These are phyloP conservation scores for Crithidia brevicula DNA, from an alignment of 208 protist species.

Conservation along the genomic window DNA sequence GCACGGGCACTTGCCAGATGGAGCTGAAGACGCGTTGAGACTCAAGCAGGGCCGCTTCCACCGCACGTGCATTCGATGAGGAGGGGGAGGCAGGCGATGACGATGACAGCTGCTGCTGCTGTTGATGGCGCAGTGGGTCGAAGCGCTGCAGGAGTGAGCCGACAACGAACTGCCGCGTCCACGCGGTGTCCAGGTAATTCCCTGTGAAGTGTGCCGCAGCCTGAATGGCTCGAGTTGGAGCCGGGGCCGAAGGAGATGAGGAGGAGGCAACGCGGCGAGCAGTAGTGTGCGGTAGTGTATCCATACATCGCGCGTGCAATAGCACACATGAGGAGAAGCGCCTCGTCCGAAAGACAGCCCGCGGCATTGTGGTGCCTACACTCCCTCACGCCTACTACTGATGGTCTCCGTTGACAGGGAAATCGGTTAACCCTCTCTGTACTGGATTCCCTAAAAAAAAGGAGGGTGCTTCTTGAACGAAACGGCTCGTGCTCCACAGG, in stretches of 20 bases:
- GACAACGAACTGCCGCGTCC: slow-evolving; percentile 86
- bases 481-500: no score
- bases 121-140: slow-evolving; percentile 22
- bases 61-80: not conserved
- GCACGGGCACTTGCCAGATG: slow-evolving; percentile 63
- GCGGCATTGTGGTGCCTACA: no score
- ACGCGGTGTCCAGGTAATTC: slow-evolving; percentile 54
- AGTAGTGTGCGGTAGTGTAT: no score
- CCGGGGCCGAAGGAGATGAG: not conserved
- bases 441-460: no score
- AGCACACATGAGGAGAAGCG: no score
- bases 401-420: no score
- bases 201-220: slow-evolving; percentile 63
- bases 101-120: slow-evolving; percentile 2
- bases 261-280: not conserved
- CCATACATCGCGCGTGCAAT: no score
- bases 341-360: no score
- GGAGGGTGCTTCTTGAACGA: no score
- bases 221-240: slow-evolving; percentile 12
- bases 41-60: slow-evolving; percentile 58
- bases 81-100: not conserved
- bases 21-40: slow-evolving; percentile 62
- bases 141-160: slow-evolving; percentile 77
- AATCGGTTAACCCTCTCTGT: not conserved
- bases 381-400: no score